Evolutionary conservation across 2,329 filamentous ascomycete genomes (phyloP).

Genomic region (Aspergillus nomiae): DNA sequence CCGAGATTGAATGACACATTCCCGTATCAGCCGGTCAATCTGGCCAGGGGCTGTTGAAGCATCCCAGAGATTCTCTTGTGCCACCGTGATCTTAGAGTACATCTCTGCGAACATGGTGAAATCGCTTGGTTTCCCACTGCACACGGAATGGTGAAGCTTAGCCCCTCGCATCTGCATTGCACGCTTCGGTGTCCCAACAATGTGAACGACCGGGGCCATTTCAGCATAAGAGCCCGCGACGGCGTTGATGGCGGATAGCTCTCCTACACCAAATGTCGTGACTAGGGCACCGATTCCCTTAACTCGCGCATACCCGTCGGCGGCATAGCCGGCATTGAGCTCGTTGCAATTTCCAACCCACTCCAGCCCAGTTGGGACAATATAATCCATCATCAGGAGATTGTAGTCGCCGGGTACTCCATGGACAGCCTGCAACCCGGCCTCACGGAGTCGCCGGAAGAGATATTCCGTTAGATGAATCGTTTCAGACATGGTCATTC

Average conservation of each 20-base stretch:
- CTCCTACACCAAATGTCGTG: conserved; percentile 60
- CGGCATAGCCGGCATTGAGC: conserved; percentile 57
- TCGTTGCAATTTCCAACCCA: conserved; percentile 62
- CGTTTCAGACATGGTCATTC: neutral
- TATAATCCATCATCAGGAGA: conserved; percentile 53
- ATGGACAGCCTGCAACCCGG: conserved; percentile 42
- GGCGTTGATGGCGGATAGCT: conserved; percentile 70
- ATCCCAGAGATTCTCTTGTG: conserved; percentile 28
- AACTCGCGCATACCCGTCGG: conserved; percentile 35
- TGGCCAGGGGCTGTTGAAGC: neutral
- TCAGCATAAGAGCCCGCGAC: conserved; percentile 74
- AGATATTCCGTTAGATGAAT: conserved; percentile 30
- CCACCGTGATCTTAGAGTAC: conserved; percentile 15
- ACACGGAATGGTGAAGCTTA: conserved; percentile 66
- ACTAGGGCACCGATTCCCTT: conserved; percentile 29
- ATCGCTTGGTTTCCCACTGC: conserved; percentile 14
- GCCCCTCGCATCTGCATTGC: conserved; percentile 46
- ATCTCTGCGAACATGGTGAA: conserved; percentile 14
- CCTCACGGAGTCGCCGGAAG: conserved; percentile 42
- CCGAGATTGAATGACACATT: conserved; percentile 26
- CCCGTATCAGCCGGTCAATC: neutral
- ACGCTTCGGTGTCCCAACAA: conserved; percentile 57
- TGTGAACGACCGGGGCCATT: conserved; percentile 66
- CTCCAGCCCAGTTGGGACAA: conserved; percentile 47
- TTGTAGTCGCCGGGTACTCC: conserved; percentile 52